Conservation (phyloP, 306 rosid species). For the Inga oerstediana region DNA sequence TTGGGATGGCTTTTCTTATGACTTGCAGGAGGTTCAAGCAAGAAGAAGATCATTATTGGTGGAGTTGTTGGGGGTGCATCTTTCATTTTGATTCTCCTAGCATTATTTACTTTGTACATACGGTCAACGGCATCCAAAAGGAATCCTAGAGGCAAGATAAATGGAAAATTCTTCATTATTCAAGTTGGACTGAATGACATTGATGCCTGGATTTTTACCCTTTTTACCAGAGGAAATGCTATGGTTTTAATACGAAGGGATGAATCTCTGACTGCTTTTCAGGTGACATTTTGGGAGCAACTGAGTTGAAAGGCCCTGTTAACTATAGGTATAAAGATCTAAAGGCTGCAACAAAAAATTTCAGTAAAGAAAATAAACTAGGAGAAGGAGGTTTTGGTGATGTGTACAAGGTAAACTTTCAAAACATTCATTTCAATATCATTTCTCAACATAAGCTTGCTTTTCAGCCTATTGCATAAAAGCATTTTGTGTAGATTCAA, state of each 20-base stretch:
- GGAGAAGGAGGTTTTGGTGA: conserved; percentile 78
- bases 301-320: conserved; percentile 69
- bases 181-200: neutral
- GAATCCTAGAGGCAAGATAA: conserved; percentile 46
- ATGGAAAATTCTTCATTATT: neutral
- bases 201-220: neutral
- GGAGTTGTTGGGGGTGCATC: conserved; percentile 57
- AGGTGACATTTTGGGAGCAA: conserved; percentile 72
- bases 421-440: neutral
- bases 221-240: neutral
- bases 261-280: neutral
- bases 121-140: conserved; percentile 35
- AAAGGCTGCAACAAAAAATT: conserved; percentile 61
- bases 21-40: conserved; percentile 41
- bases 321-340: conserved; percentile 54
- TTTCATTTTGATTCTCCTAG: conserved; percentile 36
- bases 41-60: conserved; percentile 58
- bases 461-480: neutral
- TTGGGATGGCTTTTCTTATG: neutral
- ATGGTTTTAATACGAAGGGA: neutral
- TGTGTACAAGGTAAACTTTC: conserved; percentile 62
- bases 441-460: neutral
- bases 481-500: neutral
- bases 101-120: conserved; percentile 38
- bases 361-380: conserved; percentile 52